Percentiles rank a stretch among this genome's conserved stretches.
phyloP scores from a whole-genome alignment of 2,329 filamentous ascomycete species.

The Fusarium phyllophilum region DNA sequence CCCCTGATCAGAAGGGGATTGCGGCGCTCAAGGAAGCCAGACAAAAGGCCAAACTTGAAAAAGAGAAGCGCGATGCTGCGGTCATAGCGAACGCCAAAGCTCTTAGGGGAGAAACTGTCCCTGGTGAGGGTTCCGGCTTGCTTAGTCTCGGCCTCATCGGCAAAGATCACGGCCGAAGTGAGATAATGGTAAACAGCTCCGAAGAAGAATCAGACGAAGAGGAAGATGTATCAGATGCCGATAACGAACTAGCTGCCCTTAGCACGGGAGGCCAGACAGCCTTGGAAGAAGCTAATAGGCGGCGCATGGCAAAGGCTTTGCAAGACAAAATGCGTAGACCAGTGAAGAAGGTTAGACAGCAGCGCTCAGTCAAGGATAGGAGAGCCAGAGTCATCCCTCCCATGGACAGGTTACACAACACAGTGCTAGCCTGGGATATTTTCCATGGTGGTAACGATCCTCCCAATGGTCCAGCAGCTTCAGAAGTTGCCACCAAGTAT shows the following conservation, averaged over 20 bases:
- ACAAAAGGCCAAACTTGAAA: slow-evolving; percentile 78
- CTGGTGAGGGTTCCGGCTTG: slow-evolving; percentile 82
- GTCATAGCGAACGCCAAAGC: slow-evolving; percentile 74
- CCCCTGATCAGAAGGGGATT: slow-evolving; percentile 52
- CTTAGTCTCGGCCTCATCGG: slow-evolving; percentile 76
- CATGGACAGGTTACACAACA: slow-evolving; percentile 84
- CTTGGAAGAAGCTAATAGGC: slow-evolving; percentile 59
- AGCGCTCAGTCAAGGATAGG: slow-evolving; percentile 91
- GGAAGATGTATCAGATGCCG: slow-evolving; percentile 65
- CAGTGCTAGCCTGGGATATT: slow-evolving; percentile 93
- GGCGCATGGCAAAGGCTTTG: slow-evolving; percentile 56
- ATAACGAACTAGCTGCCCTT: slow-evolving; percentile 60
- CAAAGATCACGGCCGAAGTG: slow-evolving; percentile 83
- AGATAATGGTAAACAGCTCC: slow-evolving; percentile 89
- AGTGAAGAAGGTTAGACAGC: slow-evolving; percentile 83
- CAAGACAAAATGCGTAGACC: slow-evolving; percentile 72
- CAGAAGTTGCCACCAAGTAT: slow-evolving; percentile 81
- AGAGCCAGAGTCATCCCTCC: slow-evolving; percentile 91
- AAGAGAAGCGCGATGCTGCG: slow-evolving; percentile 76
- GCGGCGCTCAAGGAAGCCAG: slow-evolving; percentile 74
- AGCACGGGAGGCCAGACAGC: slow-evolving; percentile 60
- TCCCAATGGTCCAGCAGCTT: slow-evolving; percentile 78
- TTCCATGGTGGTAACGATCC: slow-evolving; percentile 91
- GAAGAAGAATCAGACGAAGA: slow-evolving; percentile 80
- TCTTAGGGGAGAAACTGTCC: slow-evolving; percentile 50